Evolutionary conservation across 306 rosid species (phyloP).

Genomic region (Castanea sativa): DNA sequence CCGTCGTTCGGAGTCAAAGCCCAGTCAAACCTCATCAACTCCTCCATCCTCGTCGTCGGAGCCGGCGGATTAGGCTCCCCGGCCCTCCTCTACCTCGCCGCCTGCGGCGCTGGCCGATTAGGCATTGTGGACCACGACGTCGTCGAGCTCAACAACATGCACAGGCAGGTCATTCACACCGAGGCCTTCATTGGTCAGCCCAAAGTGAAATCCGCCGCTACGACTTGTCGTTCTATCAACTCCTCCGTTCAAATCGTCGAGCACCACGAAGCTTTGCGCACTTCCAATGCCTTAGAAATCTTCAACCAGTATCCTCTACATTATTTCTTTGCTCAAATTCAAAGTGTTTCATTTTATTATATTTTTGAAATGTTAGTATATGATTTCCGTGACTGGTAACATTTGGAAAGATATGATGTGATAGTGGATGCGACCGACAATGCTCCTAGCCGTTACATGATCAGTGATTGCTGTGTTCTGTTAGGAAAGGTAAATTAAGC

Average conservation of each 20-base stretch:
- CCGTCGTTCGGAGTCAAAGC: conserved; percentile 94
- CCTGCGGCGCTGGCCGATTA: conserved; percentile 85
- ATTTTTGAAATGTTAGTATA: background rate
- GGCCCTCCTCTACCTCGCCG: conserved; percentile 83
- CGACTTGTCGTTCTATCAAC: conserved; percentile 80
- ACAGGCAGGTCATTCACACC: conserved; percentile 90
- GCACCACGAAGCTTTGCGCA: conserved; percentile 75
- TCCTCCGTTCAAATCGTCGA: conserved; percentile 78
- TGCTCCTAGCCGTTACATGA: conserved; percentile 96
- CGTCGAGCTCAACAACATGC: conserved; percentile 96
- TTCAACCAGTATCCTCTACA: conserved; percentile 73
- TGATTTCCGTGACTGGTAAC: conserved; percentile 39
- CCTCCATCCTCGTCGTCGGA: conserved; percentile 86
- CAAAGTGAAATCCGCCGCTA: conserved; percentile 88
- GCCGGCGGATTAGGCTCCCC: conserved; percentile 98
- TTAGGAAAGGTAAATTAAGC: conserved; percentile 74
- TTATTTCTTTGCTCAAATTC: background rate
- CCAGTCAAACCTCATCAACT: conserved; percentile 70
- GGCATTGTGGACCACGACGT: conserved; percentile 89
- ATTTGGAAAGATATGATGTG: conserved; percentile 67
- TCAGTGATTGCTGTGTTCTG: conserved; percentile 94
- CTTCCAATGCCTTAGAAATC: conserved; percentile 83
- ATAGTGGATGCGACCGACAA: conserved; percentile 94
- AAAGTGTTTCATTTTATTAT: background rate
- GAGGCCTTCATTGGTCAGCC: conserved; percentile 89